These are phyloP conservation scores for Cryptococcus sp. DNA, from an alignment of 1,284 basidiomycete species.

Conservation along the genomic window DNA sequence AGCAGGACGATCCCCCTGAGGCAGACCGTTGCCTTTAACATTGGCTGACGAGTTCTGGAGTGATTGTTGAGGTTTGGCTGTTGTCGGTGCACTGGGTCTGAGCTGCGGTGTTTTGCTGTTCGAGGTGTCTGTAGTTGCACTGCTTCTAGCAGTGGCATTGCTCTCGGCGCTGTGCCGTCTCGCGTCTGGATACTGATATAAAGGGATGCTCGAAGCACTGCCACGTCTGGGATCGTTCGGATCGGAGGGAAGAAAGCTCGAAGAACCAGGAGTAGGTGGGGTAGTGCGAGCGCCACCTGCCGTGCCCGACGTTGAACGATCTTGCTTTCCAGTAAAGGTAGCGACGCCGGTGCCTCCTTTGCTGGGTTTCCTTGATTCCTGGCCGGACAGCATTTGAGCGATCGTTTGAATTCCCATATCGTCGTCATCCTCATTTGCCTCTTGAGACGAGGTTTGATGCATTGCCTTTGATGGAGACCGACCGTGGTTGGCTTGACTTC, in stretches of 20 bases:
- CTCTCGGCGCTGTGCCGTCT: constrained; percentile 9
- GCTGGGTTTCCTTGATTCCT: neutral
- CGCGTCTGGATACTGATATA: neutral
- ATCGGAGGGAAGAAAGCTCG: neutral
- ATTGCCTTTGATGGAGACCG: neutral
- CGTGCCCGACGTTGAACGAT: neutral
- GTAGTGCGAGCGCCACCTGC: neutral
- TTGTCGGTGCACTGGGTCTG: constrained; percentile 2
- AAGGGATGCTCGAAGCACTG: neutral
- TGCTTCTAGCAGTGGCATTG: too few species aligned
- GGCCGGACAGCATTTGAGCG: constrained; percentile 27
- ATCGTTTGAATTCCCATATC: constrained; percentile 28
- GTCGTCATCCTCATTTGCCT: constrained; percentile 1
- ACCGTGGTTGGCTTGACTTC: neutral
- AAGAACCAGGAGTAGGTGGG: neutral
- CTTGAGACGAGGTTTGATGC: neutral
- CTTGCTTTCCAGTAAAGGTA: constrained; percentile 7
- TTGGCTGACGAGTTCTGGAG: constrained; percentile 25
- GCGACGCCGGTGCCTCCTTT: constrained; percentile 2
- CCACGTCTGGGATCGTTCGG: neutral
- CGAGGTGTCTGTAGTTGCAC: neutral
- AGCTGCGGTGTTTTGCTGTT: neutral
- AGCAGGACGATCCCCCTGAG: constrained; percentile 24
- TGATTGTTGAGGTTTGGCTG: neutral
- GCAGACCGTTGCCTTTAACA: constrained; percentile 26